Evolutionary conservation across 139 green algal genomes (phyloP).

Genomic region (Nannochloris sp.): DNA sequence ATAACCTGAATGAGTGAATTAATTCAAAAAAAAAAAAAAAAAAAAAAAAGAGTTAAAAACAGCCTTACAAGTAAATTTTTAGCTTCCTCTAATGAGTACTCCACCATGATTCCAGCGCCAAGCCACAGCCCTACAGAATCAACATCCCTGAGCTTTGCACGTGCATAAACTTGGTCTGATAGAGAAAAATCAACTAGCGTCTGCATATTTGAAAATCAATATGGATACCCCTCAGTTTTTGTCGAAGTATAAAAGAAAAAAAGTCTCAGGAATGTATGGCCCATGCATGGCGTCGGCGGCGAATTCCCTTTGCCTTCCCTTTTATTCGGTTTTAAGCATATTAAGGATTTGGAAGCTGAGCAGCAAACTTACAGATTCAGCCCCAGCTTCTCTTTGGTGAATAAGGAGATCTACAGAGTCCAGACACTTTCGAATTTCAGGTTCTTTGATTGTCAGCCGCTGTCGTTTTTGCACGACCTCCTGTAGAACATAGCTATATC

Average conservation of each 20-base stretch:
- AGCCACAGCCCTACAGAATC: slow-evolving; percentile 65
- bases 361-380: slow-evolving; percentile 11
- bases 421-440: slow-evolving; percentile 47
- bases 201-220: not conserved
- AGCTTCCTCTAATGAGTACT: slow-evolving; percentile 65
- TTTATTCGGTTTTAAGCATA: not conserved
- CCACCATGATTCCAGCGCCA: slow-evolving; percentile 75
- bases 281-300: too few species aligned
- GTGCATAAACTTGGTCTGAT: slow-evolving; percentile 54
- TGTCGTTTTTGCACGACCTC: slow-evolving; percentile 31
- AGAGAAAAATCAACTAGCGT: slow-evolving; percentile 54
- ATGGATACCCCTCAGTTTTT: not conserved
- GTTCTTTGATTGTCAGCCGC: slow-evolving; percentile 38
- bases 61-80: slow-evolving; percentile 33
- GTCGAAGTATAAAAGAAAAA: not conserved
- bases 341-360: not conserved
- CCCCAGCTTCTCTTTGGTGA: slow-evolving; percentile 14
- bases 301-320: too few species aligned
- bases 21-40: too few species aligned
- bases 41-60: too few species aligned
- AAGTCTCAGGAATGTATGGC: not conserved
- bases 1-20: not conserved
- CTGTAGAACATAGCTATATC: slow-evolving; percentile 40
- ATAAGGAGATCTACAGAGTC: slow-evolving; percentile 37
- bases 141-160: slow-evolving; percentile 38